Conservation (phyloP, 257 asterid species). For the Perilla frutescens region DNA sequence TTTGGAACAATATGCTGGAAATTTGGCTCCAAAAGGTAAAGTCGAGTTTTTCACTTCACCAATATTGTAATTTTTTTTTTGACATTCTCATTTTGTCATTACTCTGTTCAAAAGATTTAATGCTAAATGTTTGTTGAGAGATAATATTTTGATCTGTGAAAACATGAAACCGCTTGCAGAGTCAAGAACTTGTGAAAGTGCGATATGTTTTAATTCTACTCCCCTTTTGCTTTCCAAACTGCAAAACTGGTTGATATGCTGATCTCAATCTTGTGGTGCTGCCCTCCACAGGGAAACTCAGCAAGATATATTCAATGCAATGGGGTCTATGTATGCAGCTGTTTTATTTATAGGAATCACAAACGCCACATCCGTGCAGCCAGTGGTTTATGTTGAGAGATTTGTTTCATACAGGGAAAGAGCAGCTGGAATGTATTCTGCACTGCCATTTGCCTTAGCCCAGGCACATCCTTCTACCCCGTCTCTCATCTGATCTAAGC, state of each 20-base stretch:
- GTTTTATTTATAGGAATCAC: conserved; percentile 84
- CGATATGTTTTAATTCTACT: not conserved
- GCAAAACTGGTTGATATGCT: too few species aligned
- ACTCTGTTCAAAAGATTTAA: not conserved
- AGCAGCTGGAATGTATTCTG: conserved; percentile 97
- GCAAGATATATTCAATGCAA: conserved; percentile 89
- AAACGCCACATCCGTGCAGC: conserved; percentile 81
- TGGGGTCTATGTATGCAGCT: conserved; percentile 99
- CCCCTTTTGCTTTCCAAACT: not conserved
- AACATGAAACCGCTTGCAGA: not conserved
- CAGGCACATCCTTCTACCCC: conserved; percentile 53
- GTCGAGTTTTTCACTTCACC: conserved; percentile 26
- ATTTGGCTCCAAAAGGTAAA: conserved; percentile 80
- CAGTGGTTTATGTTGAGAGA: conserved; percentile 80
- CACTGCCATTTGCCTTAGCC: conserved; percentile 88
- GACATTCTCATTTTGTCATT: not conserved
- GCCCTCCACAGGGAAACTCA: conserved; percentile 56
- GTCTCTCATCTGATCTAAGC: not conserved
- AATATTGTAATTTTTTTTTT: not conserved
- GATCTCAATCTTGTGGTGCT: conserved; percentile 1
- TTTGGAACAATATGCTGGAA: conserved; percentile 94
- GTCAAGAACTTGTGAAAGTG: conserved; percentile 4
- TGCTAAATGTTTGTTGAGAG: not conserved
- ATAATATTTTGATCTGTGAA: not conserved
- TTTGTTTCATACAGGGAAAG: conserved; percentile 83